phyloP scores from a whole-genome alignment of 108 stramenopile species.

The Schizochytrium sp. region DNA sequence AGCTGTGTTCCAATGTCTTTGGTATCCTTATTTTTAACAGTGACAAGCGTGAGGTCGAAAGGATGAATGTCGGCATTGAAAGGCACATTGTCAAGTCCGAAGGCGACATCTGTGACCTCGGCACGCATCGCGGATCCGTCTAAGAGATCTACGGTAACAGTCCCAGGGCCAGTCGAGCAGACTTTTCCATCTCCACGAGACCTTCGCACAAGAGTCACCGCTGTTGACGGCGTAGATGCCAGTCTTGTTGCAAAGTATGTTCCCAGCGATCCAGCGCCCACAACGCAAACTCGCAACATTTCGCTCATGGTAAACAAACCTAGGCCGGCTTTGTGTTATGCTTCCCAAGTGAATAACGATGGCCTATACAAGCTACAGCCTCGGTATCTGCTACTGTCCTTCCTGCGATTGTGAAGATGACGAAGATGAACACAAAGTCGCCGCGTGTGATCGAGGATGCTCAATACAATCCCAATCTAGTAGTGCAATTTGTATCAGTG shows the following conservation, averaged over 20 bases:
- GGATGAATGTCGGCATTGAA: background rate
- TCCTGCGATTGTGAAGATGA: too few species aligned
- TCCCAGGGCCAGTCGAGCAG: background rate
- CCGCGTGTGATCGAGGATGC: too few species aligned
- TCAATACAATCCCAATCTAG: too few species aligned
- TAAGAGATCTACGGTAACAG: background rate
- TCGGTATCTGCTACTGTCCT: too few species aligned
- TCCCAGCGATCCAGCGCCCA: conserved; percentile 37
- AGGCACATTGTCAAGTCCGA: background rate
- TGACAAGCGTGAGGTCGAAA: conserved; percentile 48
- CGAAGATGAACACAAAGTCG: too few species aligned
- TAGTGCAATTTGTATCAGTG: too few species aligned
- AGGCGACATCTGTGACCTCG: background rate
- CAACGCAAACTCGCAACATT: conserved; percentile 43
- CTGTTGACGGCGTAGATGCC: background rate
- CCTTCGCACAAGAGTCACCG: conserved; percentile 12
- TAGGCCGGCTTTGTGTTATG: too few species aligned
- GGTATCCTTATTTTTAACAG: conserved; percentile 47
- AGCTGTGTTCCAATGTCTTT: background rate
- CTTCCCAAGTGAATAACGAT: too few species aligned
- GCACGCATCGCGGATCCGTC: background rate
- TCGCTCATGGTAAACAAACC: background rate
- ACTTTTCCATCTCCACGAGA: background rate
- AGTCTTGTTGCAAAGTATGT: conserved; percentile 11
- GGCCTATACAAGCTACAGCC: too few species aligned